phyloP scores from a whole-genome alignment of 2,329 filamentous ascomycete species.

The Paraphoma sp. region DNA sequence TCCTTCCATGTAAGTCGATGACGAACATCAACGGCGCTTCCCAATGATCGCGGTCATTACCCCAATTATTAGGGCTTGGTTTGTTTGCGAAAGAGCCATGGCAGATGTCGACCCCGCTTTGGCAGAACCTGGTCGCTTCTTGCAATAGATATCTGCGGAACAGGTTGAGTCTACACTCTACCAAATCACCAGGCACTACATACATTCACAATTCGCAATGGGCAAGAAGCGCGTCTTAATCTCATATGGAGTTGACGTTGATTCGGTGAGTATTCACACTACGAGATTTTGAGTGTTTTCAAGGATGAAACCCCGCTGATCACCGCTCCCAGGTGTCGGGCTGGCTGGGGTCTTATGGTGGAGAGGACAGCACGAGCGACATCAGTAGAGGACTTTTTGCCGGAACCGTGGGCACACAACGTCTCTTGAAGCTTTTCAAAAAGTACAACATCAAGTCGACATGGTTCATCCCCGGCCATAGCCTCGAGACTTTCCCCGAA shows the following conservation, averaged over 20 bases:
- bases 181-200: not conserved
- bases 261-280: conserved; percentile 49
- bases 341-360: conserved; percentile 77
- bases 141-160: too few relatives aligned
- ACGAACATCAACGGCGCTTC: not conserved
- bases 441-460: conserved; percentile 76
- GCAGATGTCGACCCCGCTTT: too few relatives aligned
- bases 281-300: too few relatives aligned
- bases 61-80: too few relatives aligned
- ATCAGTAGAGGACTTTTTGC: conserved; percentile 75
- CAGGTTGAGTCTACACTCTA: too few relatives aligned
- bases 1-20: not conserved
- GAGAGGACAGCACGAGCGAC: conserved; percentile 73
- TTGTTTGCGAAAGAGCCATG: too few relatives aligned
- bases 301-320: too few relatives aligned
- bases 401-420: conserved; percentile 70
- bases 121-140: too few relatives aligned
- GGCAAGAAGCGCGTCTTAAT: conserved; percentile 61
- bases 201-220: conserved; percentile 30
- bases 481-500: conserved; percentile 70
- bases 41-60: too few relatives aligned
- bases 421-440: conserved; percentile 73
- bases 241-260: conserved; percentile 75
- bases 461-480: conserved; percentile 68
- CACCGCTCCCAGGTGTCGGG: conserved; percentile 54